phyloP scores from a whole-genome alignment of 2,329 filamentous ascomycete species.

The Pyricularia grisea region DNA sequence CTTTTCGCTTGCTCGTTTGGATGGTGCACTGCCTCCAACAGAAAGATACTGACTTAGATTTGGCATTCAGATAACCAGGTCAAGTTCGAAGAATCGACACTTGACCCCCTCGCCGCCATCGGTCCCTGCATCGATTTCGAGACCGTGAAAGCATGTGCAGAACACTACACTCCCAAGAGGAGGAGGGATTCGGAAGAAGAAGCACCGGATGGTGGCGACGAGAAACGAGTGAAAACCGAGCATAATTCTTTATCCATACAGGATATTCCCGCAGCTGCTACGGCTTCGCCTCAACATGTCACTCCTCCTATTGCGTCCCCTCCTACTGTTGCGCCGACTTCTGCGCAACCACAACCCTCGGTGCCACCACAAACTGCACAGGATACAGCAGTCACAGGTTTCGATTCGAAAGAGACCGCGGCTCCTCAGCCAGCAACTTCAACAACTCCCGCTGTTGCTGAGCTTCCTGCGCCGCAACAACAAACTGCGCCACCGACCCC shows the following conservation, averaged over 20 bases:
- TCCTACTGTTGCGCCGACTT: background rate
- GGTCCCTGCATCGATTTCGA: background rate
- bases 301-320: background rate
- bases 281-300: background rate
- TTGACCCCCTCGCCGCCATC: background rate
- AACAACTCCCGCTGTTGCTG: background rate
- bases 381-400: background rate
- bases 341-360: background rate
- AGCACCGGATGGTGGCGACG: conserved; percentile 4
- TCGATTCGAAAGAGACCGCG: background rate
- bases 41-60: background rate
- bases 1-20: background rate
- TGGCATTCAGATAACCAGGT: background rate
- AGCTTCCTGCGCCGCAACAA: background rate
- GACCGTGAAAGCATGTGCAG: background rate
- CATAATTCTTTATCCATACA: background rate
- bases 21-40: background rate
- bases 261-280: background rate
- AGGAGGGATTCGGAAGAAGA: conserved; percentile 13
- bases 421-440: background rate
- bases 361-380: background rate
- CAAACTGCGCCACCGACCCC: background rate
- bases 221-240: conserved; percentile 17
- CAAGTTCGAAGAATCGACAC: background rate
- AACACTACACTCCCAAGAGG: conserved; percentile 13